Base-by-base conservation (phyloP, 345 rosid species). In the Zanthoxylum bungeanum region DNA sequence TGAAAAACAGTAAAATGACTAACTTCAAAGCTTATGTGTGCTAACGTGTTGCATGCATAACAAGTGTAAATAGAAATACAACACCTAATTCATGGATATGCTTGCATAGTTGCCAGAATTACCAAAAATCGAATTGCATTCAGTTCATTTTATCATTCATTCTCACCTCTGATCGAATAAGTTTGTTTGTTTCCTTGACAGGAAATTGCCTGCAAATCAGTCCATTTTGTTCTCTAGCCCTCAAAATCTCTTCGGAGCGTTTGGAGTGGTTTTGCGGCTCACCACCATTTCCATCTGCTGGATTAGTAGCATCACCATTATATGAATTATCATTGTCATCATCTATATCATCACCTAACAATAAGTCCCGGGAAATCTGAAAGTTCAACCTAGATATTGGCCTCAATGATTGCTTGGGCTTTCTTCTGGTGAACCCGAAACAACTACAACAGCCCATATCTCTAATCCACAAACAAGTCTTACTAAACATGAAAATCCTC, bases 371-470 rank as follows among this genome's bases (percentile, higher is more conserved):
- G 69, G 93, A 87, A 40, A 78, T 67, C 68, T 79, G 76, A 71
- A 70, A 42, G 71, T 78, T 84, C 56, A 72, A 77, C 68, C 61
- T 68, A 52, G 77, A 30, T 73, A 66, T 64, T 46, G 91, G 81
- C 81, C 64, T 73, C 1, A 80, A 30, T 16, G 69, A 44, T 57
- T 21, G 73, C 42, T 75, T 77, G 71, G 87, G 83, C 77, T 81
- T 87, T 75, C 80, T 87, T 73, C 75, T 67, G 14, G 73, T 69
- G 71, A 86, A 83, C 46, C 98, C 99, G 62, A 92, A 92, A 80
- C 99, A 95, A 79, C 96, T 86, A 77, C 93, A 95, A 76, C 98
- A 95, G 69, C 97, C 98, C 87, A 95, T 79, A 24, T 83, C 80
- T 73, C 85, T 78, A 56, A 85, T 84, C 84, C 85, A 78, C 39